phyloP scores from a whole-genome alignment of 371 early-diverging fungal species.

The Mucor piriformis region DNA sequence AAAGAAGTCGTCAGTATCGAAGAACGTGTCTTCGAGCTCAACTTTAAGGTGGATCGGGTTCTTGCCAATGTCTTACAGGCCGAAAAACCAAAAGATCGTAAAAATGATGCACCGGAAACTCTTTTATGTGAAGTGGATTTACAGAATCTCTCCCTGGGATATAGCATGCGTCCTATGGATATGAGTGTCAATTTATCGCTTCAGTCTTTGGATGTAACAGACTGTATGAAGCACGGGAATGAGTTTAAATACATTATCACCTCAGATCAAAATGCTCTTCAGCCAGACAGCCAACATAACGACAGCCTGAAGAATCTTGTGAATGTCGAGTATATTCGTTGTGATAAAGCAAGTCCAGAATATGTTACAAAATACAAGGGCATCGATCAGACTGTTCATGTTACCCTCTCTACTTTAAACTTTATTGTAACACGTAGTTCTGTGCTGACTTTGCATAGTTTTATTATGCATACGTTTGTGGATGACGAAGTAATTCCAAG shows the following conservation, averaged over 20 bases:
- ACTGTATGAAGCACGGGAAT: conserved; percentile 67
- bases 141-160: conserved; percentile 70
- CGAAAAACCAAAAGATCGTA: conserved; percentile 31
- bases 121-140: conserved; percentile 75
- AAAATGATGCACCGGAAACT: conserved; percentile 47
- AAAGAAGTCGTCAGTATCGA: conserved; percentile 16
- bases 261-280: conserved; percentile 45
- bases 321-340: conserved; percentile 71
- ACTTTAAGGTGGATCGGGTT: conserved; percentile 75
- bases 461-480: conserved; percentile 85
- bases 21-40: conserved; percentile 56
- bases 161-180: conserved; percentile 73
- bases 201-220: conserved; percentile 76
- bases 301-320: conserved; percentile 61
- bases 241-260: conserved; percentile 72
- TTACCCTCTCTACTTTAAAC: conserved; percentile 83
- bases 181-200: conserved; percentile 76
- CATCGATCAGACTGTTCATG: conserved; percentile 81
- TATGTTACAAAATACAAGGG: conserved; percentile 75
- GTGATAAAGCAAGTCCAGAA: conserved; percentile 77
- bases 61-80: conserved; percentile 63
- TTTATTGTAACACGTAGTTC: conserved; percentile 86
- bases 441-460: conserved; percentile 85
- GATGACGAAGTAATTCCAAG: conserved; percentile 16
- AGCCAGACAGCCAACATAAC: conserved; percentile 29